A percentile compares a stretch with the other conserved stretches of the same genome.
phyloP scores from a whole-genome alignment of 345 rosid genomes.

The Salix udensis region DNA sequence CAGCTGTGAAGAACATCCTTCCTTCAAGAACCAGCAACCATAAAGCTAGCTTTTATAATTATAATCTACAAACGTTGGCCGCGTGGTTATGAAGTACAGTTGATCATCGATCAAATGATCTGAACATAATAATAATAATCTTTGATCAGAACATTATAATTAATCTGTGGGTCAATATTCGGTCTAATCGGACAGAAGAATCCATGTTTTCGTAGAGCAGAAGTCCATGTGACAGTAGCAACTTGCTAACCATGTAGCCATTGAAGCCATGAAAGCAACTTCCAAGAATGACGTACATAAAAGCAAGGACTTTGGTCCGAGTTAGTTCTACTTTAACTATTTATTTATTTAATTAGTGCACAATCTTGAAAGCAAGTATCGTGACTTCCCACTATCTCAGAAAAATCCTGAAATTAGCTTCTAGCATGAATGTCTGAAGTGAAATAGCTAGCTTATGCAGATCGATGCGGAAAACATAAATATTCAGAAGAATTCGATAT shows the following conservation, averaged over 20 bases:
- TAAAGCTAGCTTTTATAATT: not conserved
- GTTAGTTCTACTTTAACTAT: not conserved
- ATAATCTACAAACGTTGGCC: not conserved
- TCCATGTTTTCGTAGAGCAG: too few species aligned
- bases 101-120: too few species aligned
- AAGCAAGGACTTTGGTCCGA: not conserved
- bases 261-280: conserved; percentile 5
- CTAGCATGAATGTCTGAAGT: not conserved
- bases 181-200: too few species aligned
- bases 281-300: not conserved
- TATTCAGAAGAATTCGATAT: too few species aligned
- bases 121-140: too few species aligned
- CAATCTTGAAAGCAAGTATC: not conserved
- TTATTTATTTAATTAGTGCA: not conserved
- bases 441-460: not conserved
- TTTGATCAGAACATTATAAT: too few species aligned
- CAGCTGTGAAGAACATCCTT: conserved; percentile 6
- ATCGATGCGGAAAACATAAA: not conserved
- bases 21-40: not conserved
- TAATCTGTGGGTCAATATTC: too few species aligned
- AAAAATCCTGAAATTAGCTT: not conserved
- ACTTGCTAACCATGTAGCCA: too few species aligned
- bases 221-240: too few species aligned
- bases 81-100: not conserved
- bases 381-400: not conserved